Base-by-base conservation (phyloP, 2,329 filamentous ascomycete genomes). In the Myrmaecium sp. region DNA sequence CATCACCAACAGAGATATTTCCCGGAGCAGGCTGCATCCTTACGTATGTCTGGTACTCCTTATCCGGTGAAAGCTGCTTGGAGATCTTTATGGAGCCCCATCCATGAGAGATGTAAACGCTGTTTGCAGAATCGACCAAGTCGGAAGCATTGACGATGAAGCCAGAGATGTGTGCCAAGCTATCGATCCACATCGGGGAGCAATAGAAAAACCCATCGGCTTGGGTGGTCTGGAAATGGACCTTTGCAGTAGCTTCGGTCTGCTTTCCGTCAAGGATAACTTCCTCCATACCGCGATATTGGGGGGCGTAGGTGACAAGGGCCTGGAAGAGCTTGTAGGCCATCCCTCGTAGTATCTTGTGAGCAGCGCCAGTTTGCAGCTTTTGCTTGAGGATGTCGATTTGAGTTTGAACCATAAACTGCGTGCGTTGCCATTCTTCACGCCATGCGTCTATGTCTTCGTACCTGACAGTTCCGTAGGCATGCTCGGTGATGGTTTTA, bases 321-420 rank as follows among this genome's bases (percentile, higher is more conserved):
- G 62, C 57, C 41, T 63, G 63, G 54, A 69, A 69, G 27, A 75
- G 63, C 54, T 83, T 84, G 63, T 89, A 89, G 9, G 75, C 74
- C 55, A 83, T 68, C 17, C 75, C 75, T 14, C 75, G 70, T 26
- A 75, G 67, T 34, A 83, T 66, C 52, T 78, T 76, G 46, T 77
- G 75, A 15, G 75, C 74, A 30, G 66, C 64, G 20, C 76, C 76
- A 17, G 58, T 62, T 39, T 66, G 55, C 29, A 76, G 73, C 32
- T 69, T 74, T 34, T 66, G 62, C 40, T 70, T 67, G 43, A 86
- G 69, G 18, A 82, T 59, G 43, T 83, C 58, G 30, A 64, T 55
- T 43, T 63, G 60, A 25, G 52, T 54, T 43, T 63, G 58, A 26
- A 63, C 59, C 59, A 64, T 62, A 49, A 55, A 81, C 37, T 64